A percentile compares a stretch with the other conserved stretches of the same genome.
phyloP scores from a whole-genome alignment of 1,284 basidiomycete genomes.

The Stygiomarasmius scandens region DNA sequence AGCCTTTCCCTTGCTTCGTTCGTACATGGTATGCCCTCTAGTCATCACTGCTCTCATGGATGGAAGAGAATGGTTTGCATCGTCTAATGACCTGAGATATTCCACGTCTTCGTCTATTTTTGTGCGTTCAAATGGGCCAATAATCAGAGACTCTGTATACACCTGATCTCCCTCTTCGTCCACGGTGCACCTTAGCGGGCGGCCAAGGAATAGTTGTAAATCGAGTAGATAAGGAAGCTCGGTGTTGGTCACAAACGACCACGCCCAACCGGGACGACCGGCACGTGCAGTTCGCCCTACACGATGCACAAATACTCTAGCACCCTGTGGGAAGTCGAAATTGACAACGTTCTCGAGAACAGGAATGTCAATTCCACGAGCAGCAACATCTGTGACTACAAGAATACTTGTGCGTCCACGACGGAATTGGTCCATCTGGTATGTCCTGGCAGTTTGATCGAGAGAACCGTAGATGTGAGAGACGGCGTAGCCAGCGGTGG shows the following conservation, averaged over 20 bases:
- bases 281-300: slow-evolving; percentile 97
- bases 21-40: slow-evolving; percentile 93
- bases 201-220: slow-evolving; percentile 91
- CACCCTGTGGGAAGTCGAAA: slow-evolving; percentile 95
- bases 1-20: slow-evolving; percentile 90
- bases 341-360: slow-evolving; percentile 96
- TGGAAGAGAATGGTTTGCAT: slow-evolving; percentile 68
- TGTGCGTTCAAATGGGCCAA: slow-evolving; percentile 86
- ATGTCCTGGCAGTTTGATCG: slow-evolving; percentile 90
- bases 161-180: slow-evolving; percentile 50
- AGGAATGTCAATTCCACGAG: slow-evolving; percentile 95
- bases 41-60: slow-evolving; percentile 86
- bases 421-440: slow-evolving; percentile 93
- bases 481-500: slow-evolving; percentile 88
- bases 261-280: slow-evolving; percentile 94
- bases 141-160: slow-evolving; percentile 72
- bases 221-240: slow-evolving; percentile 94
- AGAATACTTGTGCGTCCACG: slow-evolving; percentile 80
- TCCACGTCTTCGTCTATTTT: slow-evolving; percentile 85
- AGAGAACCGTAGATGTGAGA: slow-evolving; percentile 97
- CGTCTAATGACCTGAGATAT: slow-evolving; percentile 73
- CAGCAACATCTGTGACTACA: slow-evolving; percentile 98
- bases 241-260: slow-evolving; percentile 85
- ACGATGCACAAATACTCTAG: slow-evolving; percentile 94
- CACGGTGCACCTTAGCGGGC: slow-evolving; percentile 68